Evolutionary conservation across 495 filamentous ascomycete genomes (phyloP), one percentile per base, ranked within the genome.

Genomic region (Usnea hakonensis): DNA sequence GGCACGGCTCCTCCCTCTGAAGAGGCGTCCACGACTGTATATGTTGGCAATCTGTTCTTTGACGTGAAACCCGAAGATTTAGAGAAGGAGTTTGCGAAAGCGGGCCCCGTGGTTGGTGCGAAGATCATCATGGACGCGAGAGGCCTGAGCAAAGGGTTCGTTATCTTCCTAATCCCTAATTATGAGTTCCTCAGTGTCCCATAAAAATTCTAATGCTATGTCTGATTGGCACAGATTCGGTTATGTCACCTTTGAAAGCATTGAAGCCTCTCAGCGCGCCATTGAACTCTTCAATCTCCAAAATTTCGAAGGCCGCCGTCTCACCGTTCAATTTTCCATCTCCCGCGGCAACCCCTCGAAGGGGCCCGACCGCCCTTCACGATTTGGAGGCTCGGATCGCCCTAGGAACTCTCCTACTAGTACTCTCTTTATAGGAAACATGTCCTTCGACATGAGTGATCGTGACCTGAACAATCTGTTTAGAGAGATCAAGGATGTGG

Each of bases 391-490:
- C n/a, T 13, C 57, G n/a, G 38, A 46, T 5, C 56, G 38, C 28
- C 44, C 44, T 17, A n/a, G n/a, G 28, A 76, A 72, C 40, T 65
- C 74, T 23, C 85, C 87, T 17, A 83, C 83, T 26, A 80, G 77
- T 57, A 89, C 86, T 7, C 78, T 98, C 38, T 97, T 87, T 74
- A 82, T 98, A 64, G 94, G 94, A 61, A 94, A 95, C 74, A 84
- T 98, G 70, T 83, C 89, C 40, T 96, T 89, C 67, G 89, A 96
- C 73, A 85, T 93, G 76, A 88, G 89, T 5, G 94, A 97, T 67
- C 82, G 82, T 41, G 94, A 98, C 65, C 76, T 98, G 35, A 91
- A 95, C 71, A 76, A 84, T 32, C 74, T 97, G 33, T 95, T 98
- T 79, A 73, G 78, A 46, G 83, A 84, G 17, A 75, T 96, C 44